Conservation (phyloP, 179 eudicot species). For the Monotropa hypopitys region DNA sequence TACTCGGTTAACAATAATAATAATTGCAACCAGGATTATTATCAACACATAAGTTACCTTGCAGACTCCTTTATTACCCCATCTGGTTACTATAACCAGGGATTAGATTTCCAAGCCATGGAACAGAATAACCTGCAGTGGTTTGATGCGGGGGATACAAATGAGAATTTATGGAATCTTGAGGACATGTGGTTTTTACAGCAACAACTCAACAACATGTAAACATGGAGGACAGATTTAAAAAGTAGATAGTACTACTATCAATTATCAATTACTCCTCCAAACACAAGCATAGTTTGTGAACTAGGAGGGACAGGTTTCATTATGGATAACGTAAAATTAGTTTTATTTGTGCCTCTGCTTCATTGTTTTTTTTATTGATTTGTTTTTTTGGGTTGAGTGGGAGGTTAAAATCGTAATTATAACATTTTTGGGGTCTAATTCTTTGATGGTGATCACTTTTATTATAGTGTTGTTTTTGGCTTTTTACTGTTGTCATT, state of each 20-base stretch:
- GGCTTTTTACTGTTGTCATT: not conserved
- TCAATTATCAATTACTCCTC: not conserved
- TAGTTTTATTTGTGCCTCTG: not conserved
- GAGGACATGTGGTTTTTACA: conserved; percentile 57
- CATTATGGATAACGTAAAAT: conserved; percentile 6
- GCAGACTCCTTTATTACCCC: conserved; percentile 32
- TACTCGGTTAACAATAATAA: conserved; percentile 25
- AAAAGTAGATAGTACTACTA: not conserved
- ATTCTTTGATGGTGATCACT: conserved; percentile 3
- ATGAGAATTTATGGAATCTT: conserved; percentile 50
- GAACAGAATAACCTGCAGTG: conserved; percentile 24
- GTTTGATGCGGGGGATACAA: conserved; percentile 34
- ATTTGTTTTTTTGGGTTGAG: not conserved
- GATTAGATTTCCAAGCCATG: conserved; percentile 23
- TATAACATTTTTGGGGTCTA: conserved; percentile 3
- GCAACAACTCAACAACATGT: conserved; percentile 27
- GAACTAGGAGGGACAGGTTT: not conserved
- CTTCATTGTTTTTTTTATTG: not conserved
- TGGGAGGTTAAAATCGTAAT: conserved; percentile 3
- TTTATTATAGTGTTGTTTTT: not conserved
- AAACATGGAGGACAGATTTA: conserved; percentile 5
- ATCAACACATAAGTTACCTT: conserved; percentile 20
- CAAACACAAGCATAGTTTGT: not conserved
- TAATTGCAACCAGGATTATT: conserved; percentile 24
- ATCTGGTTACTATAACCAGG: conserved; percentile 25